phyloP scores from a whole-genome alignment of 352 stramenopile genomes.

The Phytophthora megakarya region DNA sequence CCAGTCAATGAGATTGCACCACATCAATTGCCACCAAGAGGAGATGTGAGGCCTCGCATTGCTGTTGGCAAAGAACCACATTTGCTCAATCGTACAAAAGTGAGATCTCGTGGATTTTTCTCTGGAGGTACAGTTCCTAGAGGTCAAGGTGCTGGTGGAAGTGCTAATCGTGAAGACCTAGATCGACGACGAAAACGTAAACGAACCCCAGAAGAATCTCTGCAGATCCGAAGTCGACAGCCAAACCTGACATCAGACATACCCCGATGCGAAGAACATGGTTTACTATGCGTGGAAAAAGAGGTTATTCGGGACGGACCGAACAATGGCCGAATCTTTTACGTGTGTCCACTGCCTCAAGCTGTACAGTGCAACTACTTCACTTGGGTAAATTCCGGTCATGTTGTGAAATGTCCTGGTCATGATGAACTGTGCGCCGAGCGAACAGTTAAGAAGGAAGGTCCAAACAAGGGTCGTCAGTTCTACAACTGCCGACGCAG shows the following conservation, averaged over 20 bases:
- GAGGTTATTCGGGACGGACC: slow-evolving; percentile 60
- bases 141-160: slow-evolving; percentile 14
- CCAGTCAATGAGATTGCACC: slow-evolving; percentile 25
- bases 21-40: slow-evolving; percentile 7
- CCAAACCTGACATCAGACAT: slow-evolving; percentile 20
- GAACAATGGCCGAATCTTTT: slow-evolving; percentile 95
- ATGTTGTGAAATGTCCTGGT: slow-evolving; percentile 47
- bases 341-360: slow-evolving; percentile 82
- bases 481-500: slow-evolving; percentile 64
- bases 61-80: slow-evolving; percentile 6
- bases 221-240: slow-evolving; percentile 1
- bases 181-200: slow-evolving; percentile 13
- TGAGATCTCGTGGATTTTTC: neutral
- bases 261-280: slow-evolving; percentile 56
- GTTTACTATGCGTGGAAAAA: slow-evolving; percentile 53
- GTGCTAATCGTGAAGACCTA: slow-evolving; percentile 2
- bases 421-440: slow-evolving; percentile 72
- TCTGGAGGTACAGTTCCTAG: slow-evolving; percentile 7
- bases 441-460: slow-evolving; percentile 66
- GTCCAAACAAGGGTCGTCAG: slow-evolving; percentile 64
- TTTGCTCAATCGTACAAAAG: neutral
- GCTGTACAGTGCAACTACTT: slow-evolving; percentile 93
- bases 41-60: neutral
- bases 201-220: slow-evolving; percentile 7
- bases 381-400: slow-evolving; percentile 75